These are phyloP conservation scores for Phytophthora sansomeana DNA, from an alignment of 352 stramenopile genomes.

Conservation along the genomic window DNA sequence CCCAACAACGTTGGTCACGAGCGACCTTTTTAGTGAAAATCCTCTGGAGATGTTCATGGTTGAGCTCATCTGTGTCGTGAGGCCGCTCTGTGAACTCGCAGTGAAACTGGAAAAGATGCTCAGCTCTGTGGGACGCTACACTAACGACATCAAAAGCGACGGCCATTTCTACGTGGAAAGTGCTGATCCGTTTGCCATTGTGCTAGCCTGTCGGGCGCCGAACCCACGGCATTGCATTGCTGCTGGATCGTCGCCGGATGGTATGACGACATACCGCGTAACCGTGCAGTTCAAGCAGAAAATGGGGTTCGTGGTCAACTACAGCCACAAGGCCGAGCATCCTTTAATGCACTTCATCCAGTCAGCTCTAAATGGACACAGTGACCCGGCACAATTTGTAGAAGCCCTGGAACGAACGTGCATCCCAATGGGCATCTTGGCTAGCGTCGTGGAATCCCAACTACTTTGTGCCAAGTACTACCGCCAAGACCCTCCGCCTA, in stretches of 20 bases:
- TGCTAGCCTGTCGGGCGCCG: slow-evolving; percentile 73
- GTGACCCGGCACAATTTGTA: slow-evolving; percentile 78
- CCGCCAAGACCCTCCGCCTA: slow-evolving; percentile 59
- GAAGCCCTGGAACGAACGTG: slow-evolving; percentile 86
- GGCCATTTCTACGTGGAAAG: slow-evolving; percentile 88
- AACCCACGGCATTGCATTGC: slow-evolving; percentile 80
- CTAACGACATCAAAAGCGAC: slow-evolving; percentile 74
- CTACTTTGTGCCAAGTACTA: slow-evolving; percentile 88
- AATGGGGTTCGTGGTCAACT: slow-evolving; percentile 89
- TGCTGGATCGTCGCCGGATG: slow-evolving; percentile 73
- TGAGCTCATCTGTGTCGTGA: slow-evolving; percentile 88
- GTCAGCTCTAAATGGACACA: slow-evolving; percentile 83
- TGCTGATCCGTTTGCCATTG: slow-evolving; percentile 85
- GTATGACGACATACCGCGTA: slow-evolving; percentile 80
- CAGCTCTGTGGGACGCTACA: slow-evolving; percentile 67
- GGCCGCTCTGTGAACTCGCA: slow-evolving; percentile 84
- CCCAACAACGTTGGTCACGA: slow-evolving; percentile 65
- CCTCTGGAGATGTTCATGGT: slow-evolving; percentile 89
- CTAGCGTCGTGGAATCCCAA: slow-evolving; percentile 85
- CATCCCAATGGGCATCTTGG: slow-evolving; percentile 85
- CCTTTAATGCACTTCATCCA: slow-evolving; percentile 90
- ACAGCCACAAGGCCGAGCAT: slow-evolving; percentile 89
- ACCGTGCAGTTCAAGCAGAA: slow-evolving; percentile 90
- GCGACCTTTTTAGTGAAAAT: slow-evolving; percentile 83
- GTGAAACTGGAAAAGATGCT: slow-evolving; percentile 86